Percentiles rank a stretch among this genome's conserved stretches.
Evolutionary conservation across 2,329 filamentous ascomycete species (phyloP).

Genomic region (Alternaria solani): DNA sequence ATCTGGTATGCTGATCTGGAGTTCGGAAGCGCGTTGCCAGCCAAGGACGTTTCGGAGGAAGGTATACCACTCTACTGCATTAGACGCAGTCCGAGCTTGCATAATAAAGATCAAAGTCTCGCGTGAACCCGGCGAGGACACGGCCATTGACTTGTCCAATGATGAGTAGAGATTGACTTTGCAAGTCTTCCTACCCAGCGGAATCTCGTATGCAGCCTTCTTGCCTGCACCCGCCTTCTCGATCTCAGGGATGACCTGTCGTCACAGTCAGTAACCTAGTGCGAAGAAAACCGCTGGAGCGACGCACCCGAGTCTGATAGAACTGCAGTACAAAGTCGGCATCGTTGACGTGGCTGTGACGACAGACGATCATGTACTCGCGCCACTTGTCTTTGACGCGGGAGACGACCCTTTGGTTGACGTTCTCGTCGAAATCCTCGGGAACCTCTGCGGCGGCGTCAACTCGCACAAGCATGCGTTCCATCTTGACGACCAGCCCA

Average conservation of each 20-base stretch:
- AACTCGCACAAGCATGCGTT: constrained; percentile 72
- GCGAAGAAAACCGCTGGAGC: accelerated
- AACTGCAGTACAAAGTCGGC: constrained; percentile 66
- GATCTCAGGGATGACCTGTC: constrained; percentile 65
- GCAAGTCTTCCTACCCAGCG: constrained; percentile 61
- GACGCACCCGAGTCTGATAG: constrained; percentile 64
- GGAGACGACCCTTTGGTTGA: constrained; percentile 66
- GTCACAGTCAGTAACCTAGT: constrained; percentile 14
- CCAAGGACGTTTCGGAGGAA: constrained; percentile 69
- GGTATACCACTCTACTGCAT: constrained; percentile 73
- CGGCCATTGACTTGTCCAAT: constrained; percentile 71
- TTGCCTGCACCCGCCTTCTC: constrained; percentile 62
- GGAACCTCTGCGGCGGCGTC: constrained; percentile 64
- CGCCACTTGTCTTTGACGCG: constrained; percentile 70
- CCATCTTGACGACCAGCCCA: constrained; percentile 72
- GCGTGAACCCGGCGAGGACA: constrained; percentile 64
- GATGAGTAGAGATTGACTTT: constrained; percentile 71
- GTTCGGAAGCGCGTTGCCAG: constrained; percentile 62
- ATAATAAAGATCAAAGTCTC: constrained; percentile 68
- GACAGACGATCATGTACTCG: constrained; percentile 69
- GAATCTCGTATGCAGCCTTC: constrained; percentile 65
- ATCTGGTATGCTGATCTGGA: constrained; percentile 70
- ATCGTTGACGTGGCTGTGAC: constrained; percentile 63
- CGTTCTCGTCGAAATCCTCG: constrained; percentile 70
- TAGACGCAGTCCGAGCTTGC: constrained; percentile 66